phyloP scores from a whole-genome alignment of 2,329 filamentous ascomycete genomes.

The Scytalidium sp. region DNA sequence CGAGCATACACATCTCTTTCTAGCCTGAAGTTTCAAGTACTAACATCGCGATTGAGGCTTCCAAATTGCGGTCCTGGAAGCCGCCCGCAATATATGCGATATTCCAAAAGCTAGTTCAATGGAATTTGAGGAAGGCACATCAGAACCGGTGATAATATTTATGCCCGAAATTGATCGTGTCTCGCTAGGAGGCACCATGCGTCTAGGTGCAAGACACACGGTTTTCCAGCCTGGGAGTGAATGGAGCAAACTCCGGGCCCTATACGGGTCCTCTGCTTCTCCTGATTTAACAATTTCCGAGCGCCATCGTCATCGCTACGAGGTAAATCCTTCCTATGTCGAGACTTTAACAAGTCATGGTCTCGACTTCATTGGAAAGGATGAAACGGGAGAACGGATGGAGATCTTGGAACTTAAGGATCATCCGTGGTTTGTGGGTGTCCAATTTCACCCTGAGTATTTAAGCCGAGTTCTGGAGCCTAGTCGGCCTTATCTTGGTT shows the following conservation, averaged over 20 bases:
- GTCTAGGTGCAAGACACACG: slow-evolving; percentile 71
- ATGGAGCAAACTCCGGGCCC: slow-evolving; percentile 72
- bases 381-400: slow-evolving; percentile 75
- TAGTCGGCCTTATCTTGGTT: slow-evolving; percentile 75
- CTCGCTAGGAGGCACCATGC: slow-evolving; percentile 85
- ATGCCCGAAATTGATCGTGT: slow-evolving; percentile 85
- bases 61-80: slow-evolving; percentile 89
- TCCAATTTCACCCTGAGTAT: slow-evolving; percentile 90
- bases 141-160: slow-evolving; percentile 63
- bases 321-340: slow-evolving; percentile 81
- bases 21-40: background rate
- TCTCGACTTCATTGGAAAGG: slow-evolving; percentile 74
- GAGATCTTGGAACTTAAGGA: slow-evolving; percentile 80
- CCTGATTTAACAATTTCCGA: slow-evolving; percentile 50
- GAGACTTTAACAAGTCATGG: slow-evolving; percentile 65
- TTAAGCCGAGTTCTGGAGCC: slow-evolving; percentile 71
- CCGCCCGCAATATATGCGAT: slow-evolving; percentile 71
- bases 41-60: slow-evolving; percentile 13
- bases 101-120: slow-evolving; percentile 40
- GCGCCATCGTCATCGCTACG: slow-evolving; percentile 85
- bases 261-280: slow-evolving; percentile 60
- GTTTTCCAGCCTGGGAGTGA: slow-evolving; percentile 73
- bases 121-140: slow-evolving; percentile 27
- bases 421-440: slow-evolving; percentile 80
- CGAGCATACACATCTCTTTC: background rate